Base-by-base conservation (phyloP, 176 grass and related monocot genomes). In the Triticum urartu region DNA sequence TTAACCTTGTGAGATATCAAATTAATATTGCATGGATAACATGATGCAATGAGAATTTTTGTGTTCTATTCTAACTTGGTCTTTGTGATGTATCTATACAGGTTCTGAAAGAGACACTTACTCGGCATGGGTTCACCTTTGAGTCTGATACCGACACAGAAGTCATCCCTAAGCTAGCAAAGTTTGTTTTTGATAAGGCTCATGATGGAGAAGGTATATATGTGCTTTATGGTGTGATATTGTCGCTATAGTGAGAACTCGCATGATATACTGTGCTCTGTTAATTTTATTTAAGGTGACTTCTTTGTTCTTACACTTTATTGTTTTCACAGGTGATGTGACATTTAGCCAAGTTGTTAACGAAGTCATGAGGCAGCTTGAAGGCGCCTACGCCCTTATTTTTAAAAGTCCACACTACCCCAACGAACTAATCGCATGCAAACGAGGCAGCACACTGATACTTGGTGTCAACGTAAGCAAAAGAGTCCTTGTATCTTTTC, bases 101-200 rank as follows among this genome's bases (percentile, higher is more conserved):
- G 97, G 97, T 98, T 82, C 30, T 98, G 79, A 98, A 95, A 89
- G 92, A 95, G 88, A 94, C 97, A 40, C 70, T 95, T 77, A 84
- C 88, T 90, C 89, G 94, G 58, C 93, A 98, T 15, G 94, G 93
- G 9, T 98, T 98, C 75, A 95, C 88, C 30, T 98, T 98, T 91
- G 93, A 92, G 67, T 98, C 97, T 82, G 96, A 98, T 81, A 98
- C 97, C n/a, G 97, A 98, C 67, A 98, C 97, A 76, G 97, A 98
- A 92, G 94, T 95, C 71, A 98, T 98, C 33, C 97, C 97, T 18
- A 98, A 98, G 80, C 83, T 98, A 61, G 97, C 97, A 81, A 95
- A 98, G 66, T 95, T 91, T n/a, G 93, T 98, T 43, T 98, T 98
- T 86, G 97, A 98, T 89, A 81, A 95, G 78, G 87, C 88, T 36